Conservation (phyloP, 2,329 filamentous ascomycete species). For the Cytospora chrysosperma region DNA sequence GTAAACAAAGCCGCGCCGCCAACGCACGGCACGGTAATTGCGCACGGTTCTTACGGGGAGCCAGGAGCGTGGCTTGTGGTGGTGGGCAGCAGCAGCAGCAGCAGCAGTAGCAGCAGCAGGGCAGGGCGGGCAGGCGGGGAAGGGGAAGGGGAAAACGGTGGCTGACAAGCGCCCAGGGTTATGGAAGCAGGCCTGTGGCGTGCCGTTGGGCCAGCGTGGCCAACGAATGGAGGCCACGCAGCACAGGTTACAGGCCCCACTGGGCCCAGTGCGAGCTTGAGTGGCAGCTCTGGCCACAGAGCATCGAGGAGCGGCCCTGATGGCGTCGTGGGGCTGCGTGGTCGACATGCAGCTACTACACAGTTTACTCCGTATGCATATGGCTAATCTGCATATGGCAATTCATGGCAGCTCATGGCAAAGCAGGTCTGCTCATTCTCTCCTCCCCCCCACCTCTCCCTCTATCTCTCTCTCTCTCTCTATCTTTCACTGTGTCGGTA, state of each 20-base stretch:
- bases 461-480: background rate
- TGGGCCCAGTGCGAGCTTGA: background rate
- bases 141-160: slow-evolving; percentile 16
- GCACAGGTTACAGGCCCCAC: slow-evolving; percentile 3
- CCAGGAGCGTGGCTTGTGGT: background rate
- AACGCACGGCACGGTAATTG: slow-evolving; percentile 19
- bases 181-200: background rate
- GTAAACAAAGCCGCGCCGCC: slow-evolving; percentile 8
- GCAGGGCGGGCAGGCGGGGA: too few species aligned
- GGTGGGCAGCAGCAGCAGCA: too few species aligned
- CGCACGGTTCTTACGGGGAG: slow-evolving; percentile 11
- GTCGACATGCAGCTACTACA: too few species aligned
- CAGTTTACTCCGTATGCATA: too few species aligned
- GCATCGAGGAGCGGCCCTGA: background rate
- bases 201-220: background rate
- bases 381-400: background rate
- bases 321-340: background rate
- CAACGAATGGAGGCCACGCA: slow-evolving; percentile 23
- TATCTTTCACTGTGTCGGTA: slow-evolving; percentile 18
- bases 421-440: too few species aligned
- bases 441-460: background rate
- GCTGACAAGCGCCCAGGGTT: slow-evolving; percentile 8
- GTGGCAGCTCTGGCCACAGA: background rate
- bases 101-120: too few species aligned
- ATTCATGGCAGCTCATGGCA: background rate